These are phyloP conservation scores for Talaromyces sp. DNA, from an alignment of 2,329 filamentous ascomycete species.

Conservation along the genomic window DNA sequence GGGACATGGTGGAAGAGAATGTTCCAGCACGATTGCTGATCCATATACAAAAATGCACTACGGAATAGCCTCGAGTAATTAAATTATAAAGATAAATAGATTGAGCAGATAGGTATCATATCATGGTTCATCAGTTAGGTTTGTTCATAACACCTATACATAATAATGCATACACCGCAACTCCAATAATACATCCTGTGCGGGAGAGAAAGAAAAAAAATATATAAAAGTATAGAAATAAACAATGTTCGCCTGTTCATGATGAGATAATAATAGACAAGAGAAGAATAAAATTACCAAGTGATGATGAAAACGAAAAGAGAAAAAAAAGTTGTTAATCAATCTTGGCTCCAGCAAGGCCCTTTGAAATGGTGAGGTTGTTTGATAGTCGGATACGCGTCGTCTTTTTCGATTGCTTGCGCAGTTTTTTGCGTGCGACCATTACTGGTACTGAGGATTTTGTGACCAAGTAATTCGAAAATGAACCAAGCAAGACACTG, in stretches of 20 bases:
- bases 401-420: conserved; percentile 75
- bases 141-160: background rate
- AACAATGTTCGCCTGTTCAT: background rate
- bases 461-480: conserved; percentile 94
- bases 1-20: background rate
- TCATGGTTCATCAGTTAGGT: background rate
- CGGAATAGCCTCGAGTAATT: background rate
- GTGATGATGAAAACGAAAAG: background rate
- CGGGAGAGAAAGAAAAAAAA: background rate
- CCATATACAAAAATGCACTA: background rate
- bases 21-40: background rate
- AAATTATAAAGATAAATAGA: background rate
- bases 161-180: background rate
- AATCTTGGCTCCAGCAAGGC: conserved; percentile 68
- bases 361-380: conserved; percentile 68
- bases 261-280: background rate
- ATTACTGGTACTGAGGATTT: conserved; percentile 97
- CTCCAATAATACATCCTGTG: background rate
- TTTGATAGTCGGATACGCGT: conserved; percentile 71
- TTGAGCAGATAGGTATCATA: conserved; percentile 4
- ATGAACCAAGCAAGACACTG: conserved; percentile 89
- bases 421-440: conserved; percentile 86
- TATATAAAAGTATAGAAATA: background rate
- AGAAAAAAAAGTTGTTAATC: conserved; percentile 46
- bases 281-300: background rate